These are phyloP conservation scores for Recurvomyces mirabilis DNA, from an alignment of 495 filamentous ascomycete species.

Conservation along the genomic window DNA sequence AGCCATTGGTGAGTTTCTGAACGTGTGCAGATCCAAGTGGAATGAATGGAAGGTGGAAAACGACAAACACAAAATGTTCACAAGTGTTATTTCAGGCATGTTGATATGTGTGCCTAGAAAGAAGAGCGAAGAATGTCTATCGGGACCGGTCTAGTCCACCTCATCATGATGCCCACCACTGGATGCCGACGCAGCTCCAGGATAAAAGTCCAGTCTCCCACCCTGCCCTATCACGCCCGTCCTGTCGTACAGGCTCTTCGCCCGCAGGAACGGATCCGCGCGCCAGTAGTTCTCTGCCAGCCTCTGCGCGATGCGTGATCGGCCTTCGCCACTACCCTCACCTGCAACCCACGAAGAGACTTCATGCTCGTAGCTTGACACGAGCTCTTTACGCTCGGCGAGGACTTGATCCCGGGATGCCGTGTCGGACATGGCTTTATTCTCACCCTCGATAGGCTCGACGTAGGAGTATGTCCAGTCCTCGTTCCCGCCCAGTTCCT, in stretches of 20 bases:
- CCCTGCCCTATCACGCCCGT: slow-evolving; percentile 23
- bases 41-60: no score
- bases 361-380: slow-evolving; percentile 56
- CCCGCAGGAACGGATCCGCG: slow-evolving; percentile 33
- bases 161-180: not conserved
- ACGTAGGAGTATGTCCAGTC: slow-evolving; percentile 71
- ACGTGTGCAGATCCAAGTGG: no score
- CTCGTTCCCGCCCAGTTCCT: slow-evolving; percentile 73
- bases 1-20: no score
- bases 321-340: slow-evolving; percentile 30
- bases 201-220: slow-evolving; percentile 30
- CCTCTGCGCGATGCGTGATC: slow-evolving; percentile 43
- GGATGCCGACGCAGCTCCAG: not conserved
- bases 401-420: slow-evolving; percentile 49
- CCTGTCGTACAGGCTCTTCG: slow-evolving; percentile 30
- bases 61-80: no score
- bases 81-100: no score
- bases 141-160: no score
- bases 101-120: no score
- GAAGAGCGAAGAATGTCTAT: no score
- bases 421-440: slow-evolving; percentile 56
- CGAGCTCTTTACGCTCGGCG: slow-evolving; percentile 45
- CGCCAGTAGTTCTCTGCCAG: slow-evolving; percentile 74
- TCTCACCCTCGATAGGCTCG: slow-evolving; percentile 64
- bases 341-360: slow-evolving; percentile 58